Evolutionary conservation across 768 basidiomycete species (phyloP).

Genomic region (Agaricus subrufescens): DNA sequence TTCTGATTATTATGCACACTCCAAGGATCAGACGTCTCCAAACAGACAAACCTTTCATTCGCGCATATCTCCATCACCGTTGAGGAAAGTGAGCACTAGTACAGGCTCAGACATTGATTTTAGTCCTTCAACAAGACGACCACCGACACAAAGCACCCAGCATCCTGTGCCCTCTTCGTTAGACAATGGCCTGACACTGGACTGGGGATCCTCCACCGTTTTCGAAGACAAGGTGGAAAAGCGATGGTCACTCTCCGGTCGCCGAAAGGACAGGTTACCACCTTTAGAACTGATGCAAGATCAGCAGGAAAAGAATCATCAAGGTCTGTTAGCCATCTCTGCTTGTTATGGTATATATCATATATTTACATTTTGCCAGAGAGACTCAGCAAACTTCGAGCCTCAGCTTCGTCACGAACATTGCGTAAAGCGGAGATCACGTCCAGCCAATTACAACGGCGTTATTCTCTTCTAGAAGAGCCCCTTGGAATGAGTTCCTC

Average conservation of each 20-base stretch:
- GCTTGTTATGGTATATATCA: background rate
- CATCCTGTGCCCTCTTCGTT: conserved; percentile 70
- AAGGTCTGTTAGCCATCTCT: conserved; percentile 33
- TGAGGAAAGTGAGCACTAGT: conserved; percentile 22
- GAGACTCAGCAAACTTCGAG: conserved; percentile 51
- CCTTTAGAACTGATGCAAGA: conserved; percentile 44
- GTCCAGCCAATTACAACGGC: conserved; percentile 58
- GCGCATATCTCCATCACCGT: conserved; percentile 20
- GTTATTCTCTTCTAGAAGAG: conserved; percentile 53
- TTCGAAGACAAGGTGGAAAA: conserved; percentile 57
- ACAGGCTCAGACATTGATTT: conserved; percentile 58
- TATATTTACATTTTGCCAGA: conserved; percentile 30
- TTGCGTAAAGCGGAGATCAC: conserved; percentile 61
- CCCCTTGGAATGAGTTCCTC: conserved; percentile 25
- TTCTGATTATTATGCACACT: conserved; percentile 15
- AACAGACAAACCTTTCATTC: conserved; percentile 15
- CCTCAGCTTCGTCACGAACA: conserved; percentile 46
- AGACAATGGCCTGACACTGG: conserved; percentile 66
- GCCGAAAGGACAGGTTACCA: conserved; percentile 45
- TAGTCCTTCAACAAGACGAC: conserved; percentile 51
- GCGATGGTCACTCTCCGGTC: conserved; percentile 57
- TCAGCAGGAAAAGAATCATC: conserved; percentile 55
- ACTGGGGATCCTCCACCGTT: conserved; percentile 59
- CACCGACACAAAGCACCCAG: conserved; percentile 21
- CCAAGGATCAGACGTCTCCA: conserved; percentile 22